These are phyloP conservation scores for Amborella trichopoda DNA, from an alignment of 164 flowering plant genomes.

Conservation along the genomic window DNA sequence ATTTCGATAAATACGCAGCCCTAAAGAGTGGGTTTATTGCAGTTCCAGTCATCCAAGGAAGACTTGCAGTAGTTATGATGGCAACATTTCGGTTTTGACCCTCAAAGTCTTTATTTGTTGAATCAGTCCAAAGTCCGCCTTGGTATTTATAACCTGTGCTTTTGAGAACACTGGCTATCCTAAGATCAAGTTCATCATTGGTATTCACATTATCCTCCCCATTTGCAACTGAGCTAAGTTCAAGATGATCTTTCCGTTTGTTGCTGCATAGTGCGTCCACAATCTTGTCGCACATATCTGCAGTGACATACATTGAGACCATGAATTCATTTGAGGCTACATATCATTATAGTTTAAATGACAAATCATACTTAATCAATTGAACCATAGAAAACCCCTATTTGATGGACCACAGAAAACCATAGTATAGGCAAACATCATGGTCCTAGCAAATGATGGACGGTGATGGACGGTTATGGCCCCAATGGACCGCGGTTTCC, in stretches of 20 bases:
- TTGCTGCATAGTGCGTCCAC: constrained; percentile 76
- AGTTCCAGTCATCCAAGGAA: constrained; percentile 99
- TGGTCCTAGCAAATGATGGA: no score
- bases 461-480: no score
- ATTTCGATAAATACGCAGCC: constrained; percentile 84
- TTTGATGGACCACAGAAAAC: no score
- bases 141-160: constrained; percentile 94
- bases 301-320: constrained; percentile 11
- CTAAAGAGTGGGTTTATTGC: constrained; percentile 96
- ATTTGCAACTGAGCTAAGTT: constrained; percentile 28
- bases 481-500: no score
- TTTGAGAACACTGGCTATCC: constrained; percentile 82
- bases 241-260: constrained; percentile 51
- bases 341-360: no score
- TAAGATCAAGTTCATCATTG: constrained; percentile 68
- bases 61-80: constrained; percentile 95
- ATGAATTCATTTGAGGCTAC: no score
- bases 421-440: no score
- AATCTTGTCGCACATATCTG: constrained; percentile 86
- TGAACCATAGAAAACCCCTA: no score
- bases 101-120: constrained; percentile 28
- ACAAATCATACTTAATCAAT: no score
- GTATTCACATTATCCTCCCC: constrained; percentile 31
- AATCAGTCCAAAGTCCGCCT: constrained; percentile 72
- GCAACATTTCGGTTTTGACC: constrained; percentile 77